Evolutionary conservation across 1,284 basidiomycete species (phyloP), one percentile per base, ranked within the genome.

Genomic region (Sporisorium reilianum): DNA sequence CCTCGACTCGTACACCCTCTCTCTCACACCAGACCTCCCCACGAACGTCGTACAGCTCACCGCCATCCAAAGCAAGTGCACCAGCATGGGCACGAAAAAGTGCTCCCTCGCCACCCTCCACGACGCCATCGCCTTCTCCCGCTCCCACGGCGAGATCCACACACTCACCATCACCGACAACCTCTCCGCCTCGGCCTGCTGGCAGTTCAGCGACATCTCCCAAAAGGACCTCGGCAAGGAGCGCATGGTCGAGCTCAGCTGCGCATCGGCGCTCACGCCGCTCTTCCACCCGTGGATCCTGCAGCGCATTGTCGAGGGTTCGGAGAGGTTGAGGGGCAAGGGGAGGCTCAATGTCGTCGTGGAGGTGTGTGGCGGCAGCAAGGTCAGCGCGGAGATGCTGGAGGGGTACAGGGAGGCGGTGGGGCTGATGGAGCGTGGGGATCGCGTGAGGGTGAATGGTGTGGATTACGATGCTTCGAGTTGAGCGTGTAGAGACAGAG

Each of bases 361-460:
- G 1, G 63, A 83, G 45, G 80, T 82, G 25, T 84, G 82, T 52
- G 82, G 82, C 2, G 82, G 82, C 1, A 70, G 57, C 38, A 79
- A 79, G 51, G 57, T 73, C 0, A 69, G 62, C 25, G 0, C 41
- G 5, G 50, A 1, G 2, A 16, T 78, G 36, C n/a, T 78, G n/a
- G 22, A 42, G 5, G 51, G 45, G 53, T 75, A 75, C 12, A 32
- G 53, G n/a, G 2, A 2, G n/a, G 3, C 11, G 1, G 20, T 49
- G 7, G 56, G 69, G 12, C 18, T 23, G 34, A 66, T 66, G 64
- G 50, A 59, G 6, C 10, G 4, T 0, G 18, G 59, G 1, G 64
- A 68, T 28, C 32, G 52, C 14, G 54, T 69, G 20, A 28, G 59
- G 16, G 36, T 74, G 12, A 65, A 63, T 23, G 65, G 65, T 14